Evolutionary conservation across 768 basidiomycete species (phyloP).

Genomic region (Guyanaporus albipodus): DNA sequence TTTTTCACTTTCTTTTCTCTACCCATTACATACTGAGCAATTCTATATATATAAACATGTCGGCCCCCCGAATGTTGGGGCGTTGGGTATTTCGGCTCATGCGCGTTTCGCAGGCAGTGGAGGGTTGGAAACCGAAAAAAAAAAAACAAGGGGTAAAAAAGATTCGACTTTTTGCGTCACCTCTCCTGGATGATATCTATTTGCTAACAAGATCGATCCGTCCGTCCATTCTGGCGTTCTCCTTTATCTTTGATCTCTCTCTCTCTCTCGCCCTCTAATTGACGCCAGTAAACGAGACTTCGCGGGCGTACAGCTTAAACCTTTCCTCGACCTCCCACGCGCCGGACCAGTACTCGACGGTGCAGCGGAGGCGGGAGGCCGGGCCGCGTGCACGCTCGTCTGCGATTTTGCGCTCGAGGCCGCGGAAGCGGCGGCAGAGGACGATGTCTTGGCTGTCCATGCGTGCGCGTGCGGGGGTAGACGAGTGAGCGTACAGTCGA

Average conservation of each 20-base stretch:
- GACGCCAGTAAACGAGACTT: not conserved
- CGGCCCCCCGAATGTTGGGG: too few species aligned
- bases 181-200: too few species aligned
- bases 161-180: too few species aligned
- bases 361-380: constrained; percentile 59
- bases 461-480: too few species aligned
- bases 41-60: not conserved
- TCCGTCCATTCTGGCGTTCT: too few species aligned
- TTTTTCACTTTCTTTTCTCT: not conserved
- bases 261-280: not conserved
- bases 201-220: too few species aligned
- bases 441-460: constrained; percentile 70
- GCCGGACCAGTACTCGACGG: constrained; percentile 83
- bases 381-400: constrained; percentile 50
- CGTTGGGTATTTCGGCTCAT: too few species aligned
- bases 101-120: too few species aligned
- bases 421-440: constrained; percentile 74
- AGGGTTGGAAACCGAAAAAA: too few species aligned
- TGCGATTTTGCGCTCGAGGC: constrained; percentile 73
- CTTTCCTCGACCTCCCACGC: constrained; percentile 97
- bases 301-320: constrained; percentile 36
- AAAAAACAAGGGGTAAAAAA: too few species aligned
- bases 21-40: constrained; percentile 2
- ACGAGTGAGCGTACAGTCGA: too few species aligned
- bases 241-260: too few species aligned